Conservation (phyloP, 768 basidiomycete genomes). For the Antrodiella citrinella region DNA sequence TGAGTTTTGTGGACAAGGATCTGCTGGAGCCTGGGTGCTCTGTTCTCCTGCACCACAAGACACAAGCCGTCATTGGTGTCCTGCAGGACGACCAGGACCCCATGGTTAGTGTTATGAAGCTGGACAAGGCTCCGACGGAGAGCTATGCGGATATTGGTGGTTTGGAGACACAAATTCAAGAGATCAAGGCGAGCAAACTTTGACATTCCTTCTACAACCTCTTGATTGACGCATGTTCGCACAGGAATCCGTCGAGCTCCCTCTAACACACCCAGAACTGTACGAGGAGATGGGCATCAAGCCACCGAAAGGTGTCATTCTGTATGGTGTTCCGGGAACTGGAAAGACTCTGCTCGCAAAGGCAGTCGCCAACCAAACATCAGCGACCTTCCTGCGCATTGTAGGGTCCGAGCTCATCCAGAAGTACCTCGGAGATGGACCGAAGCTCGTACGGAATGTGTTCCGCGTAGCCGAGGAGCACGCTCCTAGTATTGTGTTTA, state of each 20-base stretch:
- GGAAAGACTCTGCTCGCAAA: slow-evolving; percentile 98
- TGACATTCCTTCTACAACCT: not conserved
- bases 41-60: slow-evolving; percentile 93
- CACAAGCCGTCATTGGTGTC: slow-evolving; percentile 90
- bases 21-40: slow-evolving; percentile 93
- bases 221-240: no score
- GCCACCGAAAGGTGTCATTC: slow-evolving; percentile 98
- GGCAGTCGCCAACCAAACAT: slow-evolving; percentile 97
- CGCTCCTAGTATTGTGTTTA: slow-evolving; percentile 98
- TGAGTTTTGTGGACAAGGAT: slow-evolving; percentile 98
- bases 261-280: slow-evolving; percentile 93
- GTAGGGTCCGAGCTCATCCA: slow-evolving; percentile 98
- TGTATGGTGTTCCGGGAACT: slow-evolving; percentile 97
- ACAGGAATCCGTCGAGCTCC: slow-evolving; percentile 96
- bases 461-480: slow-evolving; percentile 97
- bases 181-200: slow-evolving; percentile 80
- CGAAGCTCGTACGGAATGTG: slow-evolving; percentile 93
- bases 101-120: slow-evolving; percentile 96
- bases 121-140: slow-evolving; percentile 98
- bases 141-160: slow-evolving; percentile 99
- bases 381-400: slow-evolving; percentile 94
- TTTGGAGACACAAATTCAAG: slow-evolving; percentile 93
- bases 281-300: slow-evolving; percentile 99
- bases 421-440: slow-evolving; percentile 98
- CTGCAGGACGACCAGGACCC: slow-evolving; percentile 93